Evolutionary conservation across 202 grass and related monocot genomes (phyloP), one percentile per base, ranked within the genome.

Genomic region (Digitaria exilis): DNA sequence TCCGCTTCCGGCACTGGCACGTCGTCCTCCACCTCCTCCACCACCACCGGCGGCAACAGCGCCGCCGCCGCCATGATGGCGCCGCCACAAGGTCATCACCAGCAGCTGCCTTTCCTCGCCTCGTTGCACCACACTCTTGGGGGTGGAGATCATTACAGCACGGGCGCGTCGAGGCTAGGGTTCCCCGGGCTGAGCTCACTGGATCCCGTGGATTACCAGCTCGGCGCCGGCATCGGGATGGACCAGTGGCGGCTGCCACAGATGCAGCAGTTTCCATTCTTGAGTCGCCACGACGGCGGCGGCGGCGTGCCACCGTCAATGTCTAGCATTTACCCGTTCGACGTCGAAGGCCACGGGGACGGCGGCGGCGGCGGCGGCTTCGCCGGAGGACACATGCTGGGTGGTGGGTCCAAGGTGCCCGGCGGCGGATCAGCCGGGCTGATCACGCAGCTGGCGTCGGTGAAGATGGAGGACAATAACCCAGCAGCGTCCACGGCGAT

Each of bases 381-480:
- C 58, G 73, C 84, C 61, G 84, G 81, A 12, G 84, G 81, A 12
- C 81, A 88, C 43, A 86, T 88, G 30, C 63, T 88, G 30, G 65
- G 69, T 4, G 85, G 69, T 49, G 46, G n/a, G n/a, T n/a, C 83
- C 43, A 92, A 90, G 54, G 85, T 80, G 43, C 82, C 88, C 39
- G 75, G 84, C 7, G n/a, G n/a, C n/a, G n/a, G n/a, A n/a, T 92
- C 90, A 0, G 48, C 77, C 0, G 89, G 89, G 5, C 69, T 94
- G 67, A 89, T 97, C 82, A 85, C 88, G 21, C 94, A 94, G 80
- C 78, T 93, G 31, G 80, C 91, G 0, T 92, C 89, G 25, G 85
- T 92, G 48, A 97, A 97, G 88, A 89, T 94, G 94, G 94, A 97
- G 80, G 89, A 92, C 50, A 86, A 92, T 43, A 86, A 67, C 54